A percentile compares a stretch with the other conserved stretches of the same genome.
Evolutionary conservation across 495 filamentous ascomycete genomes (phyloP).

Genomic region (Xylaria scruposa): DNA sequence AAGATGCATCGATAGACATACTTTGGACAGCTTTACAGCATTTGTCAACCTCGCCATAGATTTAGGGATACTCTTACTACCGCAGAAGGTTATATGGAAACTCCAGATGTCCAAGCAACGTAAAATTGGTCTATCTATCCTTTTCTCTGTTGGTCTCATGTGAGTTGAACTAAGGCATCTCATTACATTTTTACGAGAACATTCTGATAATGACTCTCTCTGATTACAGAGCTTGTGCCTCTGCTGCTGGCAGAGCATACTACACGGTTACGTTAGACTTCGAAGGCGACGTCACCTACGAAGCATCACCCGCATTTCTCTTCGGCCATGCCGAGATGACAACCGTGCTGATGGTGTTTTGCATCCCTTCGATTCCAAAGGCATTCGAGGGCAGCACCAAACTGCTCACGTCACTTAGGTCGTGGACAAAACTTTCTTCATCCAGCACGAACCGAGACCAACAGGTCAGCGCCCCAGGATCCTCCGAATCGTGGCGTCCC

Average conservation of each 20-base stretch:
- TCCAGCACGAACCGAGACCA: neutral
- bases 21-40: conserved; percentile 26
- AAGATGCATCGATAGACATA: conserved; percentile 32
- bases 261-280: neutral
- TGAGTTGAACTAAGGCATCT: conserved; percentile 24
- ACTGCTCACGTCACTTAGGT: neutral
- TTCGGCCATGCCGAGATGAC: conserved; percentile 8
- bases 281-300: conserved; percentile 5
- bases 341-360: conserved; percentile 7
- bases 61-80: conserved; percentile 41
- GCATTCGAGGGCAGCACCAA: conserved; percentile 12
- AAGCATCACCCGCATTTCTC: neutral
- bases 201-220: neutral
- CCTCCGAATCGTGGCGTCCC: neutral
- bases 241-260: neutral
- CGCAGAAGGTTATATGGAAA: conserved; percentile 39
- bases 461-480: neutral
- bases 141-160: conserved; percentile 45
- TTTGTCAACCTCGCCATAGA: conserved; percentile 40
- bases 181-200: neutral
- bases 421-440: neutral
- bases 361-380: conserved; percentile 9
- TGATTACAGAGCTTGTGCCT: conserved; percentile 8
- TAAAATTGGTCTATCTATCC: conserved; percentile 34
- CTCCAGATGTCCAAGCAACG: conserved; percentile 34